Evolutionary conservation across 208 protist species (phyloP), one percentile per base, ranked within the genome.

Genomic region (Trypanosoma lewisi): DNA sequence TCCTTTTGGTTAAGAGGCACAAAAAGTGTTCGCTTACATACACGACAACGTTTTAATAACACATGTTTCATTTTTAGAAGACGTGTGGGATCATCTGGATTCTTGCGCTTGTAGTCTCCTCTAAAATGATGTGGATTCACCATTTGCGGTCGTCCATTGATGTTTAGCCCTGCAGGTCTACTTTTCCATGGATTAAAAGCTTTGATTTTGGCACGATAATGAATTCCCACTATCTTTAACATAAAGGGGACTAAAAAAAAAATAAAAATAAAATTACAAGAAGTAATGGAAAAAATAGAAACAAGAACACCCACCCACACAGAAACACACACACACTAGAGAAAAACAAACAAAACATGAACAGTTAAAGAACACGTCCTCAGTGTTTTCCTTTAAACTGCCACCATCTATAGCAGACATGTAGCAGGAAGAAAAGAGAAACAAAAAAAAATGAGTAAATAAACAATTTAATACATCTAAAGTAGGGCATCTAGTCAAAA

Each of bases 121-220:
- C 75, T 69, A 64, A 89, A 91, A 55, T 83, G 78, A 3, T 49
- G 33, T 23, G 82, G 83, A 54, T 87, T 72, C 0, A 91, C 82
- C 85, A 95, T 91, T 64, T 95, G 89, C 5, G 89, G 89, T 12
- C 85, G 78, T 2, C 85, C 83, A 61, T 95, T 73, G 0, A 83
- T 59, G 53, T 80, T 54, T 17, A 95, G 51, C 11, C 89, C 89
- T 44, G 65, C 66, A 17, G 85, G 85, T 50, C 89, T 73, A 19
- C 68, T 73, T 67, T 93, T 95, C 85, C 89, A 95, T 52, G 89
- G 89, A 57, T 87, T 95, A 61, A 95, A 95, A 4, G 81, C 73
- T 27, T 58, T 85, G 14, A 95, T 74, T 11, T 73, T 71, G 0
- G 85, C 73, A 48, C 75, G 82, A 33, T 52, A 68, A 37, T 71